Percentiles rank a stretch among this genome's conserved stretches.
Conservation (phyloP, 2,329 filamentous ascomycete genomes). For the Colletotrichum sp. region DNA sequence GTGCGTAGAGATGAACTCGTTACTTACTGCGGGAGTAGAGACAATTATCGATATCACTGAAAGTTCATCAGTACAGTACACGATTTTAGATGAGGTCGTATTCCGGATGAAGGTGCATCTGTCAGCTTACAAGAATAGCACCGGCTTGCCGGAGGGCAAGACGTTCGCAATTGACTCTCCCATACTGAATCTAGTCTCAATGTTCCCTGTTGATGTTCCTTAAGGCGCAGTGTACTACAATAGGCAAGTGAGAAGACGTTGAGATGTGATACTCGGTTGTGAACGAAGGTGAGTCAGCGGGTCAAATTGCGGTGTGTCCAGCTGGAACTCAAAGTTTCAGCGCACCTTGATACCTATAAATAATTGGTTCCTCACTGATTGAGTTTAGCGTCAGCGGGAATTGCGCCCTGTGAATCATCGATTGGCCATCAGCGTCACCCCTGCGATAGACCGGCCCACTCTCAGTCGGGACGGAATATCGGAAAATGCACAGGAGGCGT, state of each 20-base stretch:
- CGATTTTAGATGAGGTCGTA: not conserved
- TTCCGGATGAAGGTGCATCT: not conserved
- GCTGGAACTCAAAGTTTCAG: not conserved
- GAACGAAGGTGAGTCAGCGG: not conserved
- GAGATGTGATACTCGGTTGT: not conserved
- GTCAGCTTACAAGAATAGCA: not conserved
- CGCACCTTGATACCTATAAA: not conserved
- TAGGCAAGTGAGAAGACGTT: not conserved
- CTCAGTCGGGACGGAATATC: not conserved
- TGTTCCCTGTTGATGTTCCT: not conserved
- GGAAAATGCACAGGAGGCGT: not conserved
- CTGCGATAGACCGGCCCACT: not conserved
- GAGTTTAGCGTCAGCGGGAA: not conserved
- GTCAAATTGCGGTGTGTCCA: not conserved
- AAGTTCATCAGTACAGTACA: not conserved
- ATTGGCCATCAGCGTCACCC: not conserved
- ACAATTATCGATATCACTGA: constrained; percentile 98
- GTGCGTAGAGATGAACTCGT: accelerated
- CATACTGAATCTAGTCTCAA: not conserved
- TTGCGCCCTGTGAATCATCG: not conserved
- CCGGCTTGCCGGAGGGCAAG: not conserved
- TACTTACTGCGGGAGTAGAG: constrained; percentile 81
- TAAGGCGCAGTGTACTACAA: not conserved
- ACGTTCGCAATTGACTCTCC: not conserved
- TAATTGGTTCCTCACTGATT: not conserved